Conservation (phyloP, 2,329 filamentous ascomycete species). For the Microdochium bolleyi region DNA sequence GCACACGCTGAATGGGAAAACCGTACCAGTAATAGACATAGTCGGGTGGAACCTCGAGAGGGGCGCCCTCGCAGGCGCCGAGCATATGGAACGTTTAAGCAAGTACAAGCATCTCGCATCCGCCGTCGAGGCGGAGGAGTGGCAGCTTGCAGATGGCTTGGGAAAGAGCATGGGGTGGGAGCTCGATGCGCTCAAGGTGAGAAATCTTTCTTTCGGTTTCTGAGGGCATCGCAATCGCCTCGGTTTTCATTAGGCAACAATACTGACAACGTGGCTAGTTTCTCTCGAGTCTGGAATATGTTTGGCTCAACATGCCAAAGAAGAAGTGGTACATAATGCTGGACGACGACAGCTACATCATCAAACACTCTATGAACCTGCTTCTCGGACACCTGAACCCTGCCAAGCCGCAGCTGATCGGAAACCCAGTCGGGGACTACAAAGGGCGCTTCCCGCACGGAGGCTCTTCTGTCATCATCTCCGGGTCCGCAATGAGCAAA, state of each 20-base stretch:
- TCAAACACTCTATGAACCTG: conserved; percentile 37
- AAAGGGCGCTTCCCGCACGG: conserved; percentile 48
- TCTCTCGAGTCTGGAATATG: conserved; percentile 44
- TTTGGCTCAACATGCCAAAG: conserved; percentile 38
- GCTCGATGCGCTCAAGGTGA: conserved; percentile 26
- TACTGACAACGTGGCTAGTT: conserved; percentile 27
- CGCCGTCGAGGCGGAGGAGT: conserved; percentile 22
- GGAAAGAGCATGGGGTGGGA: conserved; percentile 23
- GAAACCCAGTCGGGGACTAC: conserved; percentile 50
- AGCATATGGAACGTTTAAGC: conserved; percentile 18
- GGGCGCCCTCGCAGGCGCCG: conserved; percentile 16
- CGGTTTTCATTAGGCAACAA: background rate
- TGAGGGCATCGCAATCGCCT: background rate
- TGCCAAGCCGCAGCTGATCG: conserved; percentile 38
- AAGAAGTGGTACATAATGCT: conserved; percentile 53
- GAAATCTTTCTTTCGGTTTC: conserved; percentile 1
- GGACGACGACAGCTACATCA: conserved; percentile 50
- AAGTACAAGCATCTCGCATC: conserved; percentile 21
- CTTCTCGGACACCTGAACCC: conserved; percentile 42
- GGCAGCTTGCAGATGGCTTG: conserved; percentile 19
- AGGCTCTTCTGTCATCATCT: conserved; percentile 45
- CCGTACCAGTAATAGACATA: conserved; percentile 18
- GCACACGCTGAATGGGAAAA: conserved; percentile 17
- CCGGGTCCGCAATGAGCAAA: conserved; percentile 37
- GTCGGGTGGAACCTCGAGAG: conserved; percentile 21